These are phyloP conservation scores for Yamadazyma mexicana DNA, from an alignment of 1,139 yeast species.

Conservation along the genomic window DNA sequence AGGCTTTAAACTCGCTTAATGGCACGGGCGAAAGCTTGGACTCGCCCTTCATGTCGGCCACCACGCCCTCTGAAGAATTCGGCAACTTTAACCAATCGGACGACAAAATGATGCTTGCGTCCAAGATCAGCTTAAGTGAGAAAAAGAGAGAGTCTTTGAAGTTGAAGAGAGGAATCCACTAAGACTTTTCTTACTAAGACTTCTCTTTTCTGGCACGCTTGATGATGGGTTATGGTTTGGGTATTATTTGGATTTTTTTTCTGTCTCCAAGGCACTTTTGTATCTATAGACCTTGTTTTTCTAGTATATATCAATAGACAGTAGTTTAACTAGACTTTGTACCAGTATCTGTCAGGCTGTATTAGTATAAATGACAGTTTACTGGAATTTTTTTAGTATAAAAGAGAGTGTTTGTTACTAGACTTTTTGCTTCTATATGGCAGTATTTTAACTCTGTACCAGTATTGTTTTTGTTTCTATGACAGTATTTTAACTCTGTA, in stretches of 20 bases:
- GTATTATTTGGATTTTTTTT: background rate
- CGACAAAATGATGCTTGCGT: conserved; percentile 26
- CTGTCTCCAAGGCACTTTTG: background rate
- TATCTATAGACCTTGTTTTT: conserved; percentile 1
- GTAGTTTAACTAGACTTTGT: too few species aligned
- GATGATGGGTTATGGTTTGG: background rate
- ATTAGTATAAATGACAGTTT: too few species aligned
- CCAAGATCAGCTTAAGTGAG: conserved; percentile 40
- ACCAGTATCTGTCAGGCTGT: too few species aligned
- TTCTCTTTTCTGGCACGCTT: background rate
- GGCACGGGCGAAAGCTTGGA: conserved; percentile 35
- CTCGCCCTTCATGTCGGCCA: conserved; percentile 47
- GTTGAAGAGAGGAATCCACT: conserved; percentile 49
- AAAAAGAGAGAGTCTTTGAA: conserved; percentile 50
- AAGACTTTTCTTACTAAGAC: conserved; percentile 19
- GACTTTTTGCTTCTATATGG: too few species aligned
- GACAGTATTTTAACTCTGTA: too few species aligned
- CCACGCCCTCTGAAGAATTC: conserved; percentile 40
- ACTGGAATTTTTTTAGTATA: too few species aligned
- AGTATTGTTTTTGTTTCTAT: too few species aligned
- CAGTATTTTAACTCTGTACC: too few species aligned
- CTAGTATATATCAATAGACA: background rate
- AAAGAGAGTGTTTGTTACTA: too few species aligned
- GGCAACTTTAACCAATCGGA: conserved; percentile 13
- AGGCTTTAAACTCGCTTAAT: conserved; percentile 28